Evolutionary conservation across 2,329 filamentous ascomycete genomes (phyloP).

Genomic region (Pseudogymnoascus pannorum): DNA sequence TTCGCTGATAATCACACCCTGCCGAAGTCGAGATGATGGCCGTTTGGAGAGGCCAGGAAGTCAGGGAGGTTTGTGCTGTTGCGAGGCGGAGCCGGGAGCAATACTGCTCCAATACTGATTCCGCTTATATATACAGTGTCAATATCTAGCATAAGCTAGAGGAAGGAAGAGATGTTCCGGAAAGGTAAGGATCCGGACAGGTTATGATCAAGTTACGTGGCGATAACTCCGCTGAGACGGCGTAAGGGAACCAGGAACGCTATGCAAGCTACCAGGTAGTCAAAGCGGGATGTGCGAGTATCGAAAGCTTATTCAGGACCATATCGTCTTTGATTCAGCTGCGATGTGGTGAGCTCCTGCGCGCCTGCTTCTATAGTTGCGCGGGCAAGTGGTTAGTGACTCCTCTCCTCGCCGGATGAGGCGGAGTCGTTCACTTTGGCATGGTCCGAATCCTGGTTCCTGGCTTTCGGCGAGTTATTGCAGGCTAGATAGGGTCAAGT

Average conservation of each 20-base stretch:
- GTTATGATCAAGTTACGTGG: neutral
- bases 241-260: neutral
- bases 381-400: neutral
- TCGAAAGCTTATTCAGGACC: neutral
- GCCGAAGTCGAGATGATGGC: neutral
- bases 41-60: neutral
- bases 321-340: neutral
- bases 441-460: neutral
- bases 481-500: neutral
- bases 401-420: constrained; percentile 3
- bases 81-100: neutral
- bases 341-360: neutral
- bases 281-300: neutral
- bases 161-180: neutral
- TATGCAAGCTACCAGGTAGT: neutral
- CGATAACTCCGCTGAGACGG: neutral
- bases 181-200: neutral
- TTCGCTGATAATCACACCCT: neutral
- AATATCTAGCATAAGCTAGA: neutral
- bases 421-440: constrained; percentile 6
- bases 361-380: constrained; percentile 3
- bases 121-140: neutral
- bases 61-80: neutral
- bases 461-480: constrained; percentile 2
- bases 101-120: neutral